phyloP scores from a whole-genome alignment of 2,329 filamentous ascomycete genomes.

The Beauveria brongniartii region DNA sequence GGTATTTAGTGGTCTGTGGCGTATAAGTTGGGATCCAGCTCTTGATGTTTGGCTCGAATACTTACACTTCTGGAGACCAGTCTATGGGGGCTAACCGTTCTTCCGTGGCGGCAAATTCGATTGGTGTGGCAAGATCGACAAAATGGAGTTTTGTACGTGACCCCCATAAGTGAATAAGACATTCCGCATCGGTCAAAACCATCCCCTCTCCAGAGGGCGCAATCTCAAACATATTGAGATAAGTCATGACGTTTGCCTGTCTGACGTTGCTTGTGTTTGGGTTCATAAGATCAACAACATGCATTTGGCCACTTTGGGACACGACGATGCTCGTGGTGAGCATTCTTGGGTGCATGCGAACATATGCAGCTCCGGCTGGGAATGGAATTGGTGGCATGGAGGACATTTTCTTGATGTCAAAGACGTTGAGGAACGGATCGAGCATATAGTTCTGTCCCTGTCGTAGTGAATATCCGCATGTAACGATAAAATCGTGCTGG shows the following conservation, averaged over 20 bases:
- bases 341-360: slow-evolving; percentile 93
- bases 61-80: slow-evolving; percentile 64
- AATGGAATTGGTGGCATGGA: slow-evolving; percentile 88
- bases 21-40: not conserved
- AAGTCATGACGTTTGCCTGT: slow-evolving; percentile 69
- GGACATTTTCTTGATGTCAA: slow-evolving; percentile 83
- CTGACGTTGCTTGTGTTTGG: slow-evolving; percentile 79
- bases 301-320: slow-evolving; percentile 86
- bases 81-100: slow-evolving; percentile 52
- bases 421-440: slow-evolving; percentile 90
- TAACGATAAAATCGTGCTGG: slow-evolving; percentile 88
- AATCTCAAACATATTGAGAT: slow-evolving; percentile 74
- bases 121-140: slow-evolving; percentile 69
- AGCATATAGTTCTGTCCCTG: slow-evolving; percentile 67
- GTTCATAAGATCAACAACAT: slow-evolving; percentile 93
- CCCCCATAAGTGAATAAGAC: slow-evolving; percentile 78
- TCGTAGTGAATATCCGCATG: slow-evolving; percentile 84
- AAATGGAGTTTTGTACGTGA: slow-evolving; percentile 80
- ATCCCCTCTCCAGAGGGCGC: slow-evolving; percentile 82
- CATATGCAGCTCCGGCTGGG: slow-evolving; percentile 85
- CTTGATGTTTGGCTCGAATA: slow-evolving; percentile 4
- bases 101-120: slow-evolving; percentile 66
- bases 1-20: slow-evolving; percentile 62
- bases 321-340: slow-evolving; percentile 91
- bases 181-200: slow-evolving; percentile 71